These are phyloP conservation scores for Castanea crenata DNA, from an alignment of 306 rosid genomes.

Conservation along the genomic window DNA sequence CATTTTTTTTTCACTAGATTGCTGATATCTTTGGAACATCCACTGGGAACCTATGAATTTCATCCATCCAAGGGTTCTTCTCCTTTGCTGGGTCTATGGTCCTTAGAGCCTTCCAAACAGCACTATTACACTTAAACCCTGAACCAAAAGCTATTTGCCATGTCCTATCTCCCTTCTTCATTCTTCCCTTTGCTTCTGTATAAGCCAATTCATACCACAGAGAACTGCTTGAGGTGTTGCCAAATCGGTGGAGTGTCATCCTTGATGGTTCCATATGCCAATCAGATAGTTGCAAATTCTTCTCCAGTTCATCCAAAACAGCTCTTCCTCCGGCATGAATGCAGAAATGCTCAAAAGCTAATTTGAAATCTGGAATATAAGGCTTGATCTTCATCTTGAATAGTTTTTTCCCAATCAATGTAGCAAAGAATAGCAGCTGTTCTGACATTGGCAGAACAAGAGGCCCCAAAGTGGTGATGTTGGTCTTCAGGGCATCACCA, in stretches of 20 bases:
- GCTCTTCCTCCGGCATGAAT: slow-evolving; percentile 95
- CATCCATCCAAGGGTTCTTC: slow-evolving; percentile 79
- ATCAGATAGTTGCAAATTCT: slow-evolving; percentile 77
- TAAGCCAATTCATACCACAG: slow-evolving; percentile 91
- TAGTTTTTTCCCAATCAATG: slow-evolving; percentile 63
- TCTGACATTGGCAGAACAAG: slow-evolving; percentile 87
- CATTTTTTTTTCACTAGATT: slow-evolving; percentile 28
- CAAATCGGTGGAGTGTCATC: slow-evolving; percentile 88
- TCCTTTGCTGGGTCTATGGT: slow-evolving; percentile 68
- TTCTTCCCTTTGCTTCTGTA: slow-evolving; percentile 86
- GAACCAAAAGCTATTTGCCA: slow-evolving; percentile 97
- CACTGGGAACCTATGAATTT: slow-evolving; percentile 70
- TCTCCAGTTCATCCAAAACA: slow-evolving; percentile 87
- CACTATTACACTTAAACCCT: slow-evolving; percentile 92
- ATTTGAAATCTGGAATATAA: slow-evolving; percentile 84
- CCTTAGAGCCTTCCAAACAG: slow-evolving; percentile 87
- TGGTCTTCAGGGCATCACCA: slow-evolving; percentile 85
- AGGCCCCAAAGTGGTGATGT: slow-evolving; percentile 87
- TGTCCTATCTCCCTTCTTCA: slow-evolving; percentile 81
- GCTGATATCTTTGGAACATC: slow-evolving; percentile 68
- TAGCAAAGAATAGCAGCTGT: slow-evolving; percentile 77
- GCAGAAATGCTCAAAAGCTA: slow-evolving; percentile 92
- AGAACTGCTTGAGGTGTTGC: slow-evolving; percentile 92
- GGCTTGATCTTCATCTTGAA: slow-evolving; percentile 89
- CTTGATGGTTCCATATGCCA: slow-evolving; percentile 99